Percentiles rank a stretch among this genome's conserved stretches.
Evolutionary conservation across 768 basidiomycete species (phyloP).

Genomic region (Trametes cubensis): DNA sequence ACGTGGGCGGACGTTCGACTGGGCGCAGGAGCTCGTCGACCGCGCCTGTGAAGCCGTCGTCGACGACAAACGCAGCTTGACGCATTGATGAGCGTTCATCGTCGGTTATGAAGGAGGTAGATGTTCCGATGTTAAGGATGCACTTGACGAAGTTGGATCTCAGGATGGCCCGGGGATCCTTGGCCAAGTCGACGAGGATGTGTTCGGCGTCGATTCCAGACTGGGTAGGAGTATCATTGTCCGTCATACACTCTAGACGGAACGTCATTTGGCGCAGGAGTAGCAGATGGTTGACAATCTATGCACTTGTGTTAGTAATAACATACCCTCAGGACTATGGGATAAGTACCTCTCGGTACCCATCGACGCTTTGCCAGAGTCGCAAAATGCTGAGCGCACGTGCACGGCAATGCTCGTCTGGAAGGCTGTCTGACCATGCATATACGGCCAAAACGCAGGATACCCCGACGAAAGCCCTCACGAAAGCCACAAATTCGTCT

Average conservation of each 20-base stretch:
- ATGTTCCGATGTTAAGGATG: conserved; percentile 58
- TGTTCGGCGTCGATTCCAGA: conserved; percentile 71
- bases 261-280: conserved; percentile 72
- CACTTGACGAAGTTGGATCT: conserved; percentile 60
- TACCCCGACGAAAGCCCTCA: conserved; percentile 70
- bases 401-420: conserved; percentile 64
- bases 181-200: conserved; percentile 60
- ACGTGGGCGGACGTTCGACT: conserved; percentile 52
- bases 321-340: background rate
- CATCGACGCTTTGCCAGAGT: conserved; percentile 67
- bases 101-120: conserved; percentile 63
- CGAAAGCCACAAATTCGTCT: conserved; percentile 63
- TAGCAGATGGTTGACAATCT: conserved; percentile 77
- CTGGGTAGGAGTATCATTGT: conserved; percentile 59
- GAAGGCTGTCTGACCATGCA: conserved; percentile 80
- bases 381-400: conserved; percentile 62
- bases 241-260: conserved; percentile 73
- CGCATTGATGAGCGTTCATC: conserved; percentile 60
- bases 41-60: conserved; percentile 65
- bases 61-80: conserved; percentile 65
- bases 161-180: conserved; percentile 62
- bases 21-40: conserved; percentile 60
- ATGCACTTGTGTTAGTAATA: conserved; percentile 8
- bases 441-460: conserved; percentile 68
- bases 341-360: conserved; percentile 66